phyloP scores from a whole-genome alignment of 2,329 filamentous ascomycete species.

The Fusarium vanettenii region DNA sequence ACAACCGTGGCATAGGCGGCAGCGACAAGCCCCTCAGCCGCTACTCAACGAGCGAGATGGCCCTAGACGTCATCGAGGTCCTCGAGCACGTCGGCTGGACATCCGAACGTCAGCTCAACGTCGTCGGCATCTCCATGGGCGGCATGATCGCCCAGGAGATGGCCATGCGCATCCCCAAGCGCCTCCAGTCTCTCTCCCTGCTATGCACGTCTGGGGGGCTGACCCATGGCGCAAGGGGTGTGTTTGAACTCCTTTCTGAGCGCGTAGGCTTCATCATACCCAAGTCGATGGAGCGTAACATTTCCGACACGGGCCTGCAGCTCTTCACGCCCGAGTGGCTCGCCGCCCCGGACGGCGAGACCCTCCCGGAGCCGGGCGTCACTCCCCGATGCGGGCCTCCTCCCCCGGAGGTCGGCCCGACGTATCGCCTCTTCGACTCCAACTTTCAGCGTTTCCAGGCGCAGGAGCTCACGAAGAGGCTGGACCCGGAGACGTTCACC shows the following conservation, averaged over 20 bases:
- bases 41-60: constrained; percentile 89
- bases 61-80: constrained; percentile 79
- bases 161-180: constrained; percentile 62
- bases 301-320: constrained; percentile 72
- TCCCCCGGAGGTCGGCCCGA: constrained; percentile 41
- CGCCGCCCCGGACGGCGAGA: constrained; percentile 66
- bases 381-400: constrained; percentile 55
- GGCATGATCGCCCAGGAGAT: constrained; percentile 95
- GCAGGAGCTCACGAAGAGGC: constrained; percentile 79
- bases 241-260: constrained; percentile 72
- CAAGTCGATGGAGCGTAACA: constrained; percentile 74
- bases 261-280: constrained; percentile 72
- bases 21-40: constrained; percentile 81
- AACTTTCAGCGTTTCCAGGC: constrained; percentile 88
- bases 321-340: constrained; percentile 77
- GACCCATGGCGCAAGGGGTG: constrained; percentile 68
- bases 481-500: constrained; percentile 69
- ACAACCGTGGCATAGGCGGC: constrained; percentile 87
- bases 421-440: constrained; percentile 71
- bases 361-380: constrained; percentile 57
- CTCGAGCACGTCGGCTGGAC: constrained; percentile 77
- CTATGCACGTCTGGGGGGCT: constrained; percentile 71
- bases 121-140: constrained; percentile 85
- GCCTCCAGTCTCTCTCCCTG: constrained; percentile 68
- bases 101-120: constrained; percentile 64